Conservation (phyloP, 768 basidiomycete species). For the Hydnum rufescens region DNA sequence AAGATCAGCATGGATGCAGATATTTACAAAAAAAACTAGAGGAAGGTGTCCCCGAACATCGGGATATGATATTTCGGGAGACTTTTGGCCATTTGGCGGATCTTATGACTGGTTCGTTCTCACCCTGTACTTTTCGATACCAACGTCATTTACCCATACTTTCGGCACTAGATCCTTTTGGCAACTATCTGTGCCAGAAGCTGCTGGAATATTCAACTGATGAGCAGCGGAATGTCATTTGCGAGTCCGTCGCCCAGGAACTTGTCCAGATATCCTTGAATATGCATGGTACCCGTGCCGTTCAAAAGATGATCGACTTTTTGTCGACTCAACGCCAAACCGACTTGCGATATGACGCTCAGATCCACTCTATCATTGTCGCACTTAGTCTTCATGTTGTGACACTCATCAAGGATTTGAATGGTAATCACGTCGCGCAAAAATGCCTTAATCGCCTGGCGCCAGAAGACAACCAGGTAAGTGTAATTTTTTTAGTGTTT, state of each 20-base stretch:
- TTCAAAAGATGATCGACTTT: slow-evolving; percentile 99
- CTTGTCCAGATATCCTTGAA: slow-evolving; percentile 95
- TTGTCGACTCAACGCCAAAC: slow-evolving; percentile 79
- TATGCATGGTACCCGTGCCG: slow-evolving; percentile 98
- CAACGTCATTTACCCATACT: slow-evolving; percentile 6
- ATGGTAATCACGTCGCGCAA: slow-evolving; percentile 95
- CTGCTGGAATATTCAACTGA: slow-evolving; percentile 92
- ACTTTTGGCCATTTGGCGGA: slow-evolving; percentile 96
- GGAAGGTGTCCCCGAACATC: slow-evolving; percentile 84
- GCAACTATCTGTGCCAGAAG: slow-evolving; percentile 98
- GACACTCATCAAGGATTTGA: slow-evolving; percentile 95
- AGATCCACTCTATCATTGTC: slow-evolving; percentile 93
- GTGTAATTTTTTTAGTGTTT: slow-evolving; percentile 5
- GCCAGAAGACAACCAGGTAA: slow-evolving; percentile 93
- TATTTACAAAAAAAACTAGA: slow-evolving; percentile 98
- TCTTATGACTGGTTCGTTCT: slow-evolving; percentile 72
- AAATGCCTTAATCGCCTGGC: slow-evolving; percentile 97
- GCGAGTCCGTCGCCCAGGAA: slow-evolving; percentile 94
- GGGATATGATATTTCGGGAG: slow-evolving; percentile 98
- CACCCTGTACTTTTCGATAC: slow-evolving; percentile 2
- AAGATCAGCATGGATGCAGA: slow-evolving; percentile 97
- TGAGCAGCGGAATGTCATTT: slow-evolving; percentile 89
- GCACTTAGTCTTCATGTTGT: slow-evolving; percentile 96
- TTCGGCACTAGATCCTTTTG: slow-evolving; percentile 63
- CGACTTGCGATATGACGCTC: slow-evolving; percentile 64